Conservation (phyloP, 2,329 filamentous ascomycete species). For the Zymoseptoria crescenta region DNA sequence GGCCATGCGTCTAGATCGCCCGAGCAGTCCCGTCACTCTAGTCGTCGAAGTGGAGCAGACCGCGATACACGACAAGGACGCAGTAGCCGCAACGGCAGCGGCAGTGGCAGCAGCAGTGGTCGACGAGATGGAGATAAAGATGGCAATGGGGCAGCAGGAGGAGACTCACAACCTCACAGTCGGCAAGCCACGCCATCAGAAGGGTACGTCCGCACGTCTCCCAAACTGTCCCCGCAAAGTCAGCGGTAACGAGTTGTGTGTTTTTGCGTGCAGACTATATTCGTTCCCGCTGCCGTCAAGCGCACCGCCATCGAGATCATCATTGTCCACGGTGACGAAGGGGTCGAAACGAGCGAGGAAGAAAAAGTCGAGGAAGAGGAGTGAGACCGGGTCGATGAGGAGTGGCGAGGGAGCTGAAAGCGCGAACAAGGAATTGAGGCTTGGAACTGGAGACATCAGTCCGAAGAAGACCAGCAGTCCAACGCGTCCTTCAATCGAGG, state of each 20-base stretch:
- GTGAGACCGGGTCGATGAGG: not conserved
- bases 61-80: not conserved
- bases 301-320: not conserved
- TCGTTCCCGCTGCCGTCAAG: not conserved
- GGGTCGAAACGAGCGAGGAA: conserved; percentile 1
- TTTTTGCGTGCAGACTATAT: not conserved
- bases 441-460: not conserved
- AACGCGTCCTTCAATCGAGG: not conserved
- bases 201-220: conserved; percentile 21
- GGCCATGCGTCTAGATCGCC: not conserved
- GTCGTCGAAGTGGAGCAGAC: conserved; percentile 2
- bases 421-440: not conserved
- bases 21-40: not conserved
- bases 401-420: not conserved
- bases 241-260: conserved; percentile 2
- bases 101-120: not conserved
- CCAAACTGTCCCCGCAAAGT: conserved; percentile 1
- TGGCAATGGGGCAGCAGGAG: conserved; percentile 3
- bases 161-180: conserved; percentile 15
- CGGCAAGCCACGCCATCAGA: conserved; percentile 24
- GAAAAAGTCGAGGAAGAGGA: not conserved
- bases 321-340: not conserved
- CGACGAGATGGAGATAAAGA: not conserved
- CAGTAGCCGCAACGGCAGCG: not conserved
- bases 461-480: not conserved